Percentiles rank a stretch among this genome's conserved stretches.
Conservation (phyloP, 176 grass and related monocot species). For the Oryza punctata region DNA sequence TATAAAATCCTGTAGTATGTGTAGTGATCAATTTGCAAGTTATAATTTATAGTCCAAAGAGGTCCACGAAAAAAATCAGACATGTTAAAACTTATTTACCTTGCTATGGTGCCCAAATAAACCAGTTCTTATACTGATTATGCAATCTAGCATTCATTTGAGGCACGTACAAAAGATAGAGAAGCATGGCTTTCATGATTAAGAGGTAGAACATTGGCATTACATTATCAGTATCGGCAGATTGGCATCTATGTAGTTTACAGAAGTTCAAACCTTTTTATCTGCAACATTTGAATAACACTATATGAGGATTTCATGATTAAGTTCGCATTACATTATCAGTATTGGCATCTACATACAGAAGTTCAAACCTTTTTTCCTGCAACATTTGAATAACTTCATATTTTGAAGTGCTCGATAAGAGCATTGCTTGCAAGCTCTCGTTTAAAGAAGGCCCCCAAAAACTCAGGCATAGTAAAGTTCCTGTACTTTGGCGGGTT, state of each 20-base stretch:
- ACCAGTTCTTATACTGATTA: neutral
- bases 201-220: neutral
- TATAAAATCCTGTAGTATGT: neutral
- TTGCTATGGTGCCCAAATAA: neutral
- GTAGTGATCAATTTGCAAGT: neutral
- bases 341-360: neutral
- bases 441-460: conserved; percentile 61
- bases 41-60: neutral
- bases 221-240: neutral
- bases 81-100: neutral
- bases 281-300: neutral
- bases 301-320: conserved; percentile 28
- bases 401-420: conserved; percentile 66
- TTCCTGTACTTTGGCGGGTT: conserved; percentile 52
- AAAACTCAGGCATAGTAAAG: conserved; percentile 70
- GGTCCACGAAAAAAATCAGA: neutral
- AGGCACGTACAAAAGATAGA: neutral
- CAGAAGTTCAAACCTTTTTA: neutral
- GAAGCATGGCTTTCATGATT: neutral
- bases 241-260: neutral
- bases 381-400: neutral
- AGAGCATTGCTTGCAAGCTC: conserved; percentile 65
- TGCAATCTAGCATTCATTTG: neutral
- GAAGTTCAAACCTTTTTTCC: neutral
- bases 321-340: neutral